These are phyloP conservation scores for Nicotiana tabacum DNA, from an alignment of 257 asterid genomes.

Conservation along the genomic window DNA sequence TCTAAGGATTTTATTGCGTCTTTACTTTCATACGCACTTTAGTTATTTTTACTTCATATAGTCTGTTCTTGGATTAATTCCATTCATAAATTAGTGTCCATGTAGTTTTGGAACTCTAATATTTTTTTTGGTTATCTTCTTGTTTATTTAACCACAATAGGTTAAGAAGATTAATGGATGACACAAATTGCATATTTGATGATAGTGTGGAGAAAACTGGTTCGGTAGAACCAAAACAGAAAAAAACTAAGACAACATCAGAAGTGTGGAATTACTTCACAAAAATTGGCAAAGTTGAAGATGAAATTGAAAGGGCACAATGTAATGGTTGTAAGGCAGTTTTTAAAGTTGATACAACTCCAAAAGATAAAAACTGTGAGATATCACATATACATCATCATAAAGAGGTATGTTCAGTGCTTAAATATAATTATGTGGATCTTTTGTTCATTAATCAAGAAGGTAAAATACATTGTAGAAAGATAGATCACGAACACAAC, in stretches of 20 bases:
- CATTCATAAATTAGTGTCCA: no score
- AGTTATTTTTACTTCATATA: no score
- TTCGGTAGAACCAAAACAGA: not conserved
- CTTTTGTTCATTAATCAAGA: slow-evolving; percentile 13
- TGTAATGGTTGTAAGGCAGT: no score
- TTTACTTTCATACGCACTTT: no score
- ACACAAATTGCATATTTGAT: not conserved
- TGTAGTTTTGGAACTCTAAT: not conserved
- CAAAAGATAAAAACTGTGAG: not conserved
- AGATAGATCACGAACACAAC: not conserved
- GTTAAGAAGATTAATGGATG: not conserved
- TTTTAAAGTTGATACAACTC: not conserved
- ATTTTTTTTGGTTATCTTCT: not conserved
- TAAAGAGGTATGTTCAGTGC: not conserved
- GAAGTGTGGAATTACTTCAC: not conserved
- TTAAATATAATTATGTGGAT: not conserved
- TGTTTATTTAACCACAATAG: not conserved
- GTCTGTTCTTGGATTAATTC: no score
- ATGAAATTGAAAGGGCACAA: not conserved
- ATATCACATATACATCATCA: no score
- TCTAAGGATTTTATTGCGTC: no score
- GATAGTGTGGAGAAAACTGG: not conserved
- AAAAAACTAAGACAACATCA: not conserved
- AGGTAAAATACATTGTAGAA: not conserved
- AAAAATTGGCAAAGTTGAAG: not conserved